Conservation (phyloP, 73 alveolate species). For the Paramecium tetraurelia region DNA sequence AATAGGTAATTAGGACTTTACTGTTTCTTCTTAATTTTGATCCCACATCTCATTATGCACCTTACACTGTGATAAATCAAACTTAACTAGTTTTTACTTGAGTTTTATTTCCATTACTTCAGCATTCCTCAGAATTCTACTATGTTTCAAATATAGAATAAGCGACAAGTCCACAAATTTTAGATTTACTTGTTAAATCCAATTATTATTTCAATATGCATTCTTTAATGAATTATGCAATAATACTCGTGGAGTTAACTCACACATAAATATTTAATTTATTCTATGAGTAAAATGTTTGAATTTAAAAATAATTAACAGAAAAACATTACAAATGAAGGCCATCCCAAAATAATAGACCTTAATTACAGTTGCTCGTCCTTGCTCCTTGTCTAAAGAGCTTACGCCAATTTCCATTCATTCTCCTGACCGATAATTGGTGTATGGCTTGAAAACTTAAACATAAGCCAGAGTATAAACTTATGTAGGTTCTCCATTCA, state of each 20-base stretch:
- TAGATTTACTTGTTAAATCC: no score
- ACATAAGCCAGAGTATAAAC: neutral
- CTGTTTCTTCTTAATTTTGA: neutral
- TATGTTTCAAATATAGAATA: no score
- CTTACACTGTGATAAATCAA: no score
- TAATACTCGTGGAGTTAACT: neutral
- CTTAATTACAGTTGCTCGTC: neutral
- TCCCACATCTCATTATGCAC: neutral
- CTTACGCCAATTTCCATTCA: neutral
- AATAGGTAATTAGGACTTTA: neutral
- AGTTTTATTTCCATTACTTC: no score
- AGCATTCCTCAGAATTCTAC: no score
- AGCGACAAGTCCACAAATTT: no score
- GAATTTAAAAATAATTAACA: neutral
- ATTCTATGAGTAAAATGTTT: neutral
- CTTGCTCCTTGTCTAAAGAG: conserved; percentile 5
- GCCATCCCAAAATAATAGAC: neutral
- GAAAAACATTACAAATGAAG: neutral
- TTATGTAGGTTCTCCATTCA: neutral
- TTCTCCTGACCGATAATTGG: neutral
- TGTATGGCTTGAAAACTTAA: neutral
- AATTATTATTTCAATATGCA: no score
- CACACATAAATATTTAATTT: neutral
- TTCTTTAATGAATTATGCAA: neutral
- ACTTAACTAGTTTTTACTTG: no score